Base-by-base conservation (phyloP, 2,329 filamentous ascomycete species). In the Coniella vitis region DNA sequence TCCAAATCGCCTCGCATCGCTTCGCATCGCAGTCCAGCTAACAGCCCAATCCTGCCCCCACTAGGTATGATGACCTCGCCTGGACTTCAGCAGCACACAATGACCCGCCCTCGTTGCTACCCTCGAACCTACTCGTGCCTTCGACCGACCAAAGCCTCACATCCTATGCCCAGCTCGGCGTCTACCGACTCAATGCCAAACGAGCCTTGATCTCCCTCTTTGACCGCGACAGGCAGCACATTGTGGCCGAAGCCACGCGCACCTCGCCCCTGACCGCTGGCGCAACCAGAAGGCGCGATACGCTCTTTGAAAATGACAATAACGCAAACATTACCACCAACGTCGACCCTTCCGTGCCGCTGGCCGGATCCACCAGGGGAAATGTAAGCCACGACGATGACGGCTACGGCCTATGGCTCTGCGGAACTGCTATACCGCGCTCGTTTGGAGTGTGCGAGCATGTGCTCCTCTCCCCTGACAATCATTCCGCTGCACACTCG, bases 131-230 rank as follows among this genome's bases (percentile, higher is more conserved):
- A 7, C 39, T 59, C 40, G 54, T 54, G 9, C 52, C 58, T 4
- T 53, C 55, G 9, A 48, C 55, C n/a, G 70, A 74, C 46, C 55
- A 63, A 9, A 61, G 61, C 44, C 63, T 79, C 38, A 75, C 72
- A 1, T 68, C 71, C 5, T 69, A 77, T 45, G 73, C 74, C 17
- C 73, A 78, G 56, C 65, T 78, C 4, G 74, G 66, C 1, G 63
- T 68, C 4, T 60, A 69, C 45, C 66, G 69, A 13, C 61, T 76
- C 4, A 62, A 67, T n/a, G 65, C 63, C 4, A 59, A 63, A 17
- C 67, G 73, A 25, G 62, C 66, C 14, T 55, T 77, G 19, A 66
- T 79, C 41, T 78, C 75, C 1, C 61, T 79, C 16, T 77, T 79
- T 52, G 75, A 76, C 53, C 60, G 60, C 4, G 62, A 64, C 4